Evolutionary conservation across 768 basidiomycete genomes (phyloP).

Genomic region (Pleurotus djamor): DNA sequence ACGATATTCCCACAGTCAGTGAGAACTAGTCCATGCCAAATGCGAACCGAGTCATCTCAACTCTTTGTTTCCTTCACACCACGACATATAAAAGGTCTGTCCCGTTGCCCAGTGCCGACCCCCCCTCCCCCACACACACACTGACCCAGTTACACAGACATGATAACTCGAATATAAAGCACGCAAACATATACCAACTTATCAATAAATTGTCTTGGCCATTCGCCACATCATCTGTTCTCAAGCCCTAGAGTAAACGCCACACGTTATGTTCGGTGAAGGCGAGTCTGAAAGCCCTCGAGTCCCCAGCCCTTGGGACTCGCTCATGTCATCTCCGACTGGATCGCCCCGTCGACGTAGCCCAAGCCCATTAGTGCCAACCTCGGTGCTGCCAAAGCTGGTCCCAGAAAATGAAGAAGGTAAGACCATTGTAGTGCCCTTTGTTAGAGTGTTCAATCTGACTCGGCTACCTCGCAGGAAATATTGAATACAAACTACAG

Average conservation of each 20-base stretch:
- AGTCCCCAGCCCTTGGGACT: constrained; percentile 83
- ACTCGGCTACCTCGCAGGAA: constrained; percentile 29
- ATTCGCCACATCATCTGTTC: no score
- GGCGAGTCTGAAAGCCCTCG: constrained; percentile 78
- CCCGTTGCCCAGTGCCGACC: neutral
- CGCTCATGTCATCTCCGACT: constrained; percentile 53
- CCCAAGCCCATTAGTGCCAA: constrained; percentile 16
- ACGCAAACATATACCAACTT: constrained; percentile 6
- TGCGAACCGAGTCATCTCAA: no score
- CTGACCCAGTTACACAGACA: constrained; percentile 7
- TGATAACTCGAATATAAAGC: constrained; percentile 28
- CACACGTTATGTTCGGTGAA: constrained; percentile 71
- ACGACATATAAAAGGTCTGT: neutral
- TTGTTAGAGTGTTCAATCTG: no score
- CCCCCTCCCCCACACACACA: neutral
- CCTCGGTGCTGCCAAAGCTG: constrained; percentile 52
- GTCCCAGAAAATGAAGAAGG: constrained; percentile 73
- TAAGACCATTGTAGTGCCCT: no score
- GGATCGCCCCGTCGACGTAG: constrained; percentile 27
- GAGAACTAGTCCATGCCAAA: no score
- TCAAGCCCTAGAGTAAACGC: constrained; percentile 2
- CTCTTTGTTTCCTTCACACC: neutral
- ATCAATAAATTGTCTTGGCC: no score
- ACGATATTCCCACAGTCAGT: no score
- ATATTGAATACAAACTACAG: constrained; percentile 94